Conservation (phyloP, 176 grass and related monocot genomes). For the Elymus sibiricus region DNA sequence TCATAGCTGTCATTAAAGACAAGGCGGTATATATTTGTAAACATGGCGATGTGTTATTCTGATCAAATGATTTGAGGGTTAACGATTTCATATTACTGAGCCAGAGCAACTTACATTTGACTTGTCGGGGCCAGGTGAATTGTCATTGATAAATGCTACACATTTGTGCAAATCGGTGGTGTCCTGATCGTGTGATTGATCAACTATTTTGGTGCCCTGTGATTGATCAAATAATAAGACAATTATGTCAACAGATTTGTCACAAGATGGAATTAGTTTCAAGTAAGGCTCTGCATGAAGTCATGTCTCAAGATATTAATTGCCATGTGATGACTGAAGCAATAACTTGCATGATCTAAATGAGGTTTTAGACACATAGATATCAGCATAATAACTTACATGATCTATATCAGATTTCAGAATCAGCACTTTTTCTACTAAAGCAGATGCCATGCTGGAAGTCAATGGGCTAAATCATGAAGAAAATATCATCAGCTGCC, state of each 20-base stretch:
- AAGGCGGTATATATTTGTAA: neutral
- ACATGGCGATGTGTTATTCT: neutral
- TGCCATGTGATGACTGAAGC: neutral
- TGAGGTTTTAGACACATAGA: neutral
- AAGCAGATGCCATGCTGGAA: neutral
- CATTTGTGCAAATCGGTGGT: conserved; percentile 95
- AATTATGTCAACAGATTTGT: neutral
- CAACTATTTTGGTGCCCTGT: conserved; percentile 62
- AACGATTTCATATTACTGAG: neutral
- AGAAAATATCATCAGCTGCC: neutral
- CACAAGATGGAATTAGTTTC: neutral
- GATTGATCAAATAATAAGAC: conserved; percentile 19
- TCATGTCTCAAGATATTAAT: neutral
- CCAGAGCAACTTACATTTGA: conserved; percentile 45
- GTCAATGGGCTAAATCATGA: neutral
- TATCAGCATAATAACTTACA: neutral
- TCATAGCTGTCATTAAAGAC: conserved; percentile 43
- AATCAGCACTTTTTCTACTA: neutral
- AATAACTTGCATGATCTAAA: neutral
- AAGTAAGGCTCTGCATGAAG: neutral
- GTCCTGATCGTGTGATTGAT: conserved; percentile 84
- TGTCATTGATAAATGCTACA: conserved; percentile 44
- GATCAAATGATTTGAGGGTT: neutral
- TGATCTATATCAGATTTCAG: neutral
- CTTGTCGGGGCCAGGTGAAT: conserved; percentile 25